These are phyloP conservation scores for Yarrowia keelungensis DNA, from an alignment of 805 yeast genomes.

Conservation along the genomic window DNA sequence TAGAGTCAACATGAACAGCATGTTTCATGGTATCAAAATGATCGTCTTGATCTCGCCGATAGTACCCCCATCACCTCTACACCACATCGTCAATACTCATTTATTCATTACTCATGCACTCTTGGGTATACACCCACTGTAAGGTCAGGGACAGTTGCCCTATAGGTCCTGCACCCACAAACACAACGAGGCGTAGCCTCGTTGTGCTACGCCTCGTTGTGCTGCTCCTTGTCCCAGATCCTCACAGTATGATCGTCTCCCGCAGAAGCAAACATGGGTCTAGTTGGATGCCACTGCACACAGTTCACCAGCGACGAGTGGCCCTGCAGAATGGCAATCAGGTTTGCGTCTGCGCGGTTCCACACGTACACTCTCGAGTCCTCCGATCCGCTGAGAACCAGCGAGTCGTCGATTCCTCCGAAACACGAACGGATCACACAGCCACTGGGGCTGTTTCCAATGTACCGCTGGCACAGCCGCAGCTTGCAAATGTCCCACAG, in stretches of 20 bases:
- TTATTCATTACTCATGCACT: conserved; percentile 29
- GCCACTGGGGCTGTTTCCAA: conserved; percentile 75
- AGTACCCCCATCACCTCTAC: neutral
- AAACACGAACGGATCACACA: conserved; percentile 78
- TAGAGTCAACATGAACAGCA: too few relatives aligned
- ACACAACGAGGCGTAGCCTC: too few relatives aligned
- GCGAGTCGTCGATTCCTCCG: conserved; percentile 72
- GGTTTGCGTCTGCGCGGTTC: conserved; percentile 74
- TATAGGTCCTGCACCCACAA: too few relatives aligned
- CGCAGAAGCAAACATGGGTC: conserved; percentile 74
- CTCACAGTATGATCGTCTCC: conserved; percentile 80
- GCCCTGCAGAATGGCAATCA: conserved; percentile 65
- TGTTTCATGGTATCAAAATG: too few relatives aligned
- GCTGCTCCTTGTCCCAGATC: conserved; percentile 49
- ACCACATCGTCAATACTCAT: conserved; percentile 9
- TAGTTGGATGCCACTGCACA: conserved; percentile 71
- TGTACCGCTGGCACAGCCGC: conserved; percentile 64
- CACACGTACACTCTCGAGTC: conserved; percentile 80
- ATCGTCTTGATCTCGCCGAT: too few relatives aligned
- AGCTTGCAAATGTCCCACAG: conserved; percentile 76
- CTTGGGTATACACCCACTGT: neutral
- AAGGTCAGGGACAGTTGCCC: too few relatives aligned
- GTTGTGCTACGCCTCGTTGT: neutral
- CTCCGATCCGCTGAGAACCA: conserved; percentile 82
- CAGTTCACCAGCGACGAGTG: conserved; percentile 75